Evolutionary conservation across 1,284 basidiomycete species (phyloP), one percentile per base, ranked within the genome.

Genomic region (Tilletia caries): DNA sequence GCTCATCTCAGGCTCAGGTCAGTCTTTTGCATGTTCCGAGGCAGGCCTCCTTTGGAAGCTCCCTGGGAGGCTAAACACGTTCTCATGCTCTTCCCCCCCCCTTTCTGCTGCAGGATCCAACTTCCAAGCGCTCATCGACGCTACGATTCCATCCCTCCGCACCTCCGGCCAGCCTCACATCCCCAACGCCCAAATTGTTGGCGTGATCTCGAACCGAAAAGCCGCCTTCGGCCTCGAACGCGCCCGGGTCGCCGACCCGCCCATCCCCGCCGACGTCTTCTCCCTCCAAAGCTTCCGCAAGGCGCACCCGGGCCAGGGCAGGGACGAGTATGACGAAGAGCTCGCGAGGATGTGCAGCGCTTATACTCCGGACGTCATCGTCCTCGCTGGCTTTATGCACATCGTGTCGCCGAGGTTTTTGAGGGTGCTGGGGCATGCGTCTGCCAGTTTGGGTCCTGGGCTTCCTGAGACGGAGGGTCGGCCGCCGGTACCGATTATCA

Each of bases 341-440:
- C 88, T 98, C 4, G 94, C 93, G 1, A 85, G 87, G 23, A 86
- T 89, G 67, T 90, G 97, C 10, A 80, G 92, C 12, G 73, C 52
- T 15, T 69, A 66, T 1, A 68, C 70, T 41, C 95, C 95, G 0
- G 92, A 98, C 82, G 83, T 96, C 23, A 88, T 98, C 69, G 92
- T 98, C 2, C 87, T 98, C 32, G 95, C 95, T 0, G 96, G 95
- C 0, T 98, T 93, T 91, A 98, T 98, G 95, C 94, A 98, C 82
- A 91, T 95, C 75, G 87, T 94, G 52, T 86, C 86, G 8, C 84
- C 86, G 66, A 72, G 81, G 20, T 88, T 89, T 80, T 81, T 88
- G 25, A 75, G 74, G 66, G 79, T 76, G 1, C 64, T 82, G 12
- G 81, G 77, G 13, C 77, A 80, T 67, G 66, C 66, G 29, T 77